phyloP scores from a whole-genome alignment of 192 early-diverging fungal species.

The Coemansia sp. region DNA sequence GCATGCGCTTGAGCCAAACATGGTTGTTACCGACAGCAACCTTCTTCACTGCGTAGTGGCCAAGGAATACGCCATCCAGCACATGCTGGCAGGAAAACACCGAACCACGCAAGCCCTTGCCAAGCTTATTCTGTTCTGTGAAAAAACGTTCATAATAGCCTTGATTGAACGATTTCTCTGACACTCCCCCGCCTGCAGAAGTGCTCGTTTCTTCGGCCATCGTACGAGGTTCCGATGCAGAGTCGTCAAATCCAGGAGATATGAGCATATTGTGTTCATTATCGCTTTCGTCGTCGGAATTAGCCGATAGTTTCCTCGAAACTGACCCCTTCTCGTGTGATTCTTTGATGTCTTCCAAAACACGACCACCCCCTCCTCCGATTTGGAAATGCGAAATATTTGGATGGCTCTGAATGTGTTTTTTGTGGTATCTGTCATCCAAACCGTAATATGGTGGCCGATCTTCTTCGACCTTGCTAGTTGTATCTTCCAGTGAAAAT shows the following conservation, averaged over 20 bases:
- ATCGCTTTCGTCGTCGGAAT: neutral
- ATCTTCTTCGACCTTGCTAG: neutral
- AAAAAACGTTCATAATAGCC: constrained; percentile 97
- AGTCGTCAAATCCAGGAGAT: neutral
- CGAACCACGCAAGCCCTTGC: constrained; percentile 85
- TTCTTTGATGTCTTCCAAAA: constrained; percentile 1
- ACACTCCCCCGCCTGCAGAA: constrained; percentile 38
- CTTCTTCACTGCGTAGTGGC: constrained; percentile 92
- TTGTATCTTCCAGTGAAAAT: constrained; percentile 11
- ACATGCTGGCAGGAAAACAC: constrained; percentile 89
- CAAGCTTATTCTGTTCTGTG: constrained; percentile 82
- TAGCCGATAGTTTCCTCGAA: neutral
- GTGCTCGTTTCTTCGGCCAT: neutral
- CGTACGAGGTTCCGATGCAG: neutral
- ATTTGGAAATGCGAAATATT: constrained; percentile 1
- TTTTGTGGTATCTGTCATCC: neutral
- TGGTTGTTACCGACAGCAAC: constrained; percentile 91
- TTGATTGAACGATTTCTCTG: constrained; percentile 81
- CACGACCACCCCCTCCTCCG: neutral
- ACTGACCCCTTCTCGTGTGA: neutral
- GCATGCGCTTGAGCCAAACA: constrained; percentile 88
- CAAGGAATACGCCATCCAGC: constrained; percentile 71
- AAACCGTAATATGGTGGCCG: neutral
- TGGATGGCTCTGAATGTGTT: neutral
- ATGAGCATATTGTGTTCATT: neutral